Conservation (phyloP, 306 rosid genomes). For the Cucurbita argyrosperma region DNA sequence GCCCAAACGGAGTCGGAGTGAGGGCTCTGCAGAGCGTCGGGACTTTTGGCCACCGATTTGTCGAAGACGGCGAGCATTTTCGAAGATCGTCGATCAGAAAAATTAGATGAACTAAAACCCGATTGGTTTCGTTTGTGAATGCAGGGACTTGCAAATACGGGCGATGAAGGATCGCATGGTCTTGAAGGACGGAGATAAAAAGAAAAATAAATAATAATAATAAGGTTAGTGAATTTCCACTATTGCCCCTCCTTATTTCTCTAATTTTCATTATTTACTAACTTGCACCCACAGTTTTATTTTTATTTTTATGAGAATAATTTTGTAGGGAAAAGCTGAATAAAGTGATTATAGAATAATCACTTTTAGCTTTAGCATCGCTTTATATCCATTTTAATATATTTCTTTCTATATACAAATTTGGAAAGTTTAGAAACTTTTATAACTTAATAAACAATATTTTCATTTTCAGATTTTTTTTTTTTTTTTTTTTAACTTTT, state of each 20-base stretch:
- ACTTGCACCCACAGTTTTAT: background rate
- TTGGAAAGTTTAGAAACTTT: no score
- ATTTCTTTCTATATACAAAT: no score
- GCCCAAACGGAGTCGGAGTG: constrained; percentile 43
- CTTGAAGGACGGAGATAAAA: background rate
- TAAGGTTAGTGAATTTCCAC: background rate
- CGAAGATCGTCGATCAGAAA: constrained; percentile 14
- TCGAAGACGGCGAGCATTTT: constrained; percentile 87
- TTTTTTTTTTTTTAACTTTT: no score
- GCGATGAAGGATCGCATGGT: background rate
- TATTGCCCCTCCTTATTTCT: background rate
- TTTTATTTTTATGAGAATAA: background rate
- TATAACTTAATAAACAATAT: no score
- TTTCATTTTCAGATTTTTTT: no score
- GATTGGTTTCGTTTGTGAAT: background rate
- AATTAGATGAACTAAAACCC: no score
- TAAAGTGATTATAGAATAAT: no score
- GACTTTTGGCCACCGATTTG: constrained; percentile 75
- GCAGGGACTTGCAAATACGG: background rate
- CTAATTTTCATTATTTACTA: background rate
- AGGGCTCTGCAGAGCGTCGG: constrained; percentile 60
- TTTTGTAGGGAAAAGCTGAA: background rate
- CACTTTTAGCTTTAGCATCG: no score
- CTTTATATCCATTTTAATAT: no score
- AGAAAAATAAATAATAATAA: background rate